Percentiles rank a stretch among this genome's conserved stretches.
Evolutionary conservation across 1,284 basidiomycete genomes (phyloP).

Genomic region (Puccinia horiana): DNA sequence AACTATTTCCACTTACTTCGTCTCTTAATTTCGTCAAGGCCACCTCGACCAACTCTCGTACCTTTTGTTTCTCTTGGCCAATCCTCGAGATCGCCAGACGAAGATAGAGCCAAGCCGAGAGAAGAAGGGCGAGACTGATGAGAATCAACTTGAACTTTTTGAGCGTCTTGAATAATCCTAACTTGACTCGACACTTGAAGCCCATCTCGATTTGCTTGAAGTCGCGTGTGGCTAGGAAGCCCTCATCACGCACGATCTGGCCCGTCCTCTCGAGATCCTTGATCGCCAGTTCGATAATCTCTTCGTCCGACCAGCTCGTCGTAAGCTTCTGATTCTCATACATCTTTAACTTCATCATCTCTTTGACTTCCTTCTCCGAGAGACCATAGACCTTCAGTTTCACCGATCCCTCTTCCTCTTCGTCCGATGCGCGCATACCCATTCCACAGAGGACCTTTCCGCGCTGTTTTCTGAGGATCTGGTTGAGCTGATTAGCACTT

Average conservation of each 20-base stretch:
- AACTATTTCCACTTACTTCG: constrained; percentile 61
- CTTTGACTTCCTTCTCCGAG: constrained; percentile 52
- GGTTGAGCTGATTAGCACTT: constrained; percentile 74
- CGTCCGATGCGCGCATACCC: constrained; percentile 53
- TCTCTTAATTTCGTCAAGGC: constrained; percentile 79
- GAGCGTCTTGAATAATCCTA: constrained; percentile 71
- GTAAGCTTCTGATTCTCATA: constrained; percentile 53
- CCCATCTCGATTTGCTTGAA: constrained; percentile 65
- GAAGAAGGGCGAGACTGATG: constrained; percentile 63
- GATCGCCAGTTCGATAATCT: constrained; percentile 76
- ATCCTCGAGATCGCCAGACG: constrained; percentile 61
- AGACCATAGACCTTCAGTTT: constrained; percentile 53
- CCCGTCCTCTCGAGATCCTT: constrained; percentile 77
- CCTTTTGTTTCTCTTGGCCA: constrained; percentile 69
- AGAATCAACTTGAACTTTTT: constrained; percentile 70
- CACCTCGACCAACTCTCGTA: constrained; percentile 74
- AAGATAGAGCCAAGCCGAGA: constrained; percentile 53
- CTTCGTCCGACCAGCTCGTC: constrained; percentile 63
- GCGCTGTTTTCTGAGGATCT: constrained; percentile 68
- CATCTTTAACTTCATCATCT: constrained; percentile 57
- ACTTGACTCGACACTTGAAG: constrained; percentile 69
- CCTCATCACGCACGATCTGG: constrained; percentile 70
- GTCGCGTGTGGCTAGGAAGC: constrained; percentile 75
- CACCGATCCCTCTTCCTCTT: constrained; percentile 43
- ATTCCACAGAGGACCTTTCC: constrained; percentile 72